Percentiles rank a stretch among this genome's conserved stretches.
Conservation (phyloP, 306 rosid species). For the Dalbergia cultrata region DNA sequence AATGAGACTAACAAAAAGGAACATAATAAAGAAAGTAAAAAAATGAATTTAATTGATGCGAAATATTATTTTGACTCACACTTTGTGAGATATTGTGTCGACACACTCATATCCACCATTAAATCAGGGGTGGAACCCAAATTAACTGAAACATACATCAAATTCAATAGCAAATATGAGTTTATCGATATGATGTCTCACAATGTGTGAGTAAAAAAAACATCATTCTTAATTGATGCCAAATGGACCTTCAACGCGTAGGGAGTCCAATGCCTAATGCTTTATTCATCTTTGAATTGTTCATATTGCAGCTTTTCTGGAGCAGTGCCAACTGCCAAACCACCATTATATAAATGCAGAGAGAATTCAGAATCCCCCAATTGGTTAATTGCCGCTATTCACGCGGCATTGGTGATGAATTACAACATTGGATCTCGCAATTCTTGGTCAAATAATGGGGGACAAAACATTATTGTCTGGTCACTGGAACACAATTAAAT, state of each 20-base stretch:
- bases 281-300: background rate
- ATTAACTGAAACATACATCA: too few relatives aligned
- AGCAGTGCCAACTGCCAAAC: background rate
- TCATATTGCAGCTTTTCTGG: background rate
- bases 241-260: background rate
- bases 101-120: too few relatives aligned
- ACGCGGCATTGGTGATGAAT: constrained; percentile 38
- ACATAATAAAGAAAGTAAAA: background rate
- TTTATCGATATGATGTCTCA: too few relatives aligned
- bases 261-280: background rate
- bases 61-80: too few relatives aligned
- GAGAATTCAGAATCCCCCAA: background rate
- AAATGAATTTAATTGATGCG: background rate
- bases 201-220: too few relatives aligned
- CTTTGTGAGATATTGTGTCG: too few relatives aligned
- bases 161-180: too few relatives aligned
- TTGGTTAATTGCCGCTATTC: constrained; percentile 16
- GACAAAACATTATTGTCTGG: constrained; percentile 19
- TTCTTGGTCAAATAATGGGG: constrained; percentile 6
- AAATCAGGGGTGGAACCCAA: too few relatives aligned
- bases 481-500: constrained; percentile 32
- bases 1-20: background rate
- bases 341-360: background rate
- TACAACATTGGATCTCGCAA: background rate
- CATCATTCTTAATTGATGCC: background rate